Evolutionary conservation across 2,329 filamentous ascomycete species (phyloP).

Genomic region (Alternaria triticina): DNA sequence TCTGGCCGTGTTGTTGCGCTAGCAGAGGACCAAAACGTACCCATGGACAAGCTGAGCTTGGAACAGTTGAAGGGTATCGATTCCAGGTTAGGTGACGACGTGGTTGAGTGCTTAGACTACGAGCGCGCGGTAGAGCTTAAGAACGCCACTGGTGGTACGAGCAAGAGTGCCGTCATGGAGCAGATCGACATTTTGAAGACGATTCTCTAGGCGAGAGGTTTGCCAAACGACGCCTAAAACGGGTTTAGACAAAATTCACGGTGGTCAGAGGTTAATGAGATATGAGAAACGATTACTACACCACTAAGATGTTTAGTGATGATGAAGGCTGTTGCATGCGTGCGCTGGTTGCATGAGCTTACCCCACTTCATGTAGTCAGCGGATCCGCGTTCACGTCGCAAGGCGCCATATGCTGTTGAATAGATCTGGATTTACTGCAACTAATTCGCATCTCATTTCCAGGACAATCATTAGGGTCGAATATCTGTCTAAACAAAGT

Average conservation of each 20-base stretch:
- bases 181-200: conserved; percentile 64
- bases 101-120: conserved; percentile 76
- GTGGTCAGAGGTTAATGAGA: background rate
- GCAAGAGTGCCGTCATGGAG: conserved; percentile 69
- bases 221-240: background rate
- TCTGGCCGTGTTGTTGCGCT: conserved; percentile 75
- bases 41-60: conserved; percentile 73
- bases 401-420: background rate
- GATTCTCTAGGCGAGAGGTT: conserved; percentile 35
- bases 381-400: background rate
- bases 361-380: conserved; percentile 5
- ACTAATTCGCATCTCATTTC: background rate
- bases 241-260: background rate
- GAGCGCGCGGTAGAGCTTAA: conserved; percentile 82
- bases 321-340: background rate
- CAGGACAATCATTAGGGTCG: background rate
- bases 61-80: conserved; percentile 74
- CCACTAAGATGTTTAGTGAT: background rate
- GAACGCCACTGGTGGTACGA: conserved; percentile 78
- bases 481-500: background rate
- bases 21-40: conserved; percentile 68
- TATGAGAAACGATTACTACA: conserved; percentile 2
- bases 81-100: conserved; percentile 72
- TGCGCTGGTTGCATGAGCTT: background rate
- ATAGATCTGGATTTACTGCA: background rate